Base-by-base conservation (phyloP, 306 rosid species). In the Prinsepia uniflora region DNA sequence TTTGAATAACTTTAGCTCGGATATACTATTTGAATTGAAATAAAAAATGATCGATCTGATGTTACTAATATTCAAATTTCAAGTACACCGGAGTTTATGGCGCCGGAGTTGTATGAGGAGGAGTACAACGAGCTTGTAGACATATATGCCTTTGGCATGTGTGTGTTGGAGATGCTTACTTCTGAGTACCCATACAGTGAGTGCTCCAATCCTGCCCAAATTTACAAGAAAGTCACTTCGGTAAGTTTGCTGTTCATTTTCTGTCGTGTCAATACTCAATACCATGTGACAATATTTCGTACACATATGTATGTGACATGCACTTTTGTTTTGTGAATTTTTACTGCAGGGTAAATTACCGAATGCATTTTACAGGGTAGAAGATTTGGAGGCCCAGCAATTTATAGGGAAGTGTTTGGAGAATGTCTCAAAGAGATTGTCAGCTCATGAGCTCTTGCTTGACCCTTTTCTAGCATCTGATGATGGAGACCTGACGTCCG, bases 1-100 rank as follows among this genome's bases (percentile, higher is more conserved):
- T 42, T 76, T 57, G 74, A 56, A 24, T 24, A 22, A 4, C 72
- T 48, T 46, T 43, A 19, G 18, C 50, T 50, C 59, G 34, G 36
- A 30, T 30, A 30, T 30, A 30, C 4, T 30, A 30, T 30, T 30
- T 30, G 36, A 30, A 30, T 54, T 65, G 55, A 45, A 13, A 12
- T 12, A 22, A 3, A 22, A 4, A 41, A 11, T 24, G 48, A 67
- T 67, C 45, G 48, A 67, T 67, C 45, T 48, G 30, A 14, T 42
- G 24, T 43, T 22, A 22, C 41, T 5, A 40, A 53, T 0, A 41
- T 54, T 54, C 17, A 22, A 7, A 54, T 42, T 43, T 70, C 73
- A 93, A 97, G 98, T 17, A 90, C 96, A 52, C 98, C 98, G 0
- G 98, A 93, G 52, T 93, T 93, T 62, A 93, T 93, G 98, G 98